Evolutionary conservation across 2,329 filamentous ascomycete genomes (phyloP), one percentile per base, ranked within the genome.

Genomic region (Fusarium pseudograminearum): DNA sequence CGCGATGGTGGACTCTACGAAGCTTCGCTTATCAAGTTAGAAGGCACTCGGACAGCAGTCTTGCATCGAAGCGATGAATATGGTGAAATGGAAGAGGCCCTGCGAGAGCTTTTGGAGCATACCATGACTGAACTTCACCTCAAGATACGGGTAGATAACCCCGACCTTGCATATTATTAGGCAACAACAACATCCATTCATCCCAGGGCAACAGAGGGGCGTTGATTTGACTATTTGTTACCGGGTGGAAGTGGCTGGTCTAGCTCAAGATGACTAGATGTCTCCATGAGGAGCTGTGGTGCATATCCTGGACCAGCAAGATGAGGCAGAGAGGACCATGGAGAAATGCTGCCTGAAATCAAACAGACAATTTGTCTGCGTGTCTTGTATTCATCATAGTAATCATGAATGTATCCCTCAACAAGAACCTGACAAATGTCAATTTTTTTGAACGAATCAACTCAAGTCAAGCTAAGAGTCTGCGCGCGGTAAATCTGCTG

Each of bases 401-500:
- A 6, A 20, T 40, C n/a, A 7, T 40, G n/a, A 18, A 42, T 26
- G 8, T 42, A 10, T 24, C 8, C 8, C 5, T 24, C 4, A 26
- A 24, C 14, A 41, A 31, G 20, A 18, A 44, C 22, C 18, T 60
- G 28, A 22, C 18, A 46, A 14, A 46, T 31, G 12, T 10, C 12
- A 22, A 1, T 20, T 46, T 30, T 11, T n/a, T 20, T 15, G 20
- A 4, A 6, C 14, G 14, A 46, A 46, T 52, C 36, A 51, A 30
- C 14, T 11, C 30, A 20, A 45, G 41, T 18, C 26, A 30, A 20
- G 11, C 4, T 10, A 30, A 28, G 36, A 15, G 36, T 22, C 14
- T 36, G 58, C 59, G 38, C 38, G 56, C 26, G 56, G 57, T 53
- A 61, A 58, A 52, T 52, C 56, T 33, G 16, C 11, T 20, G 24